phyloP scores from a whole-genome alignment of 2,329 filamentous ascomycete genomes.

The Botryotinia globosa region DNA sequence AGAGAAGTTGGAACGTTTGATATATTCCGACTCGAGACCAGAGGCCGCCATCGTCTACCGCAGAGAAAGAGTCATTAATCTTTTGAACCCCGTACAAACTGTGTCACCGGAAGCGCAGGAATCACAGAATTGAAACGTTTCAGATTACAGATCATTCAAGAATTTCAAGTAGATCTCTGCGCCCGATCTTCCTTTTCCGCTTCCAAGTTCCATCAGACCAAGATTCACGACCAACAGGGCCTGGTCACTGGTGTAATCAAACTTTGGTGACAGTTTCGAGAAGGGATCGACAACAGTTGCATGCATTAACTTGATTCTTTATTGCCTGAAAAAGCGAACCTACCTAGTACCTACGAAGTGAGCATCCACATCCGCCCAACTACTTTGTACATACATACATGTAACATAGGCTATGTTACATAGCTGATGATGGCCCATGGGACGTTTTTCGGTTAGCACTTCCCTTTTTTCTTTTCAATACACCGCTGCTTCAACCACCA shows the following conservation, averaged over 20 bases:
- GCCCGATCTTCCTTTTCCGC: conserved; percentile 11
- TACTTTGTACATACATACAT: too few relatives aligned
- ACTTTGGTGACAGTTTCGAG: neutral
- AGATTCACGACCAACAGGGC: neutral
- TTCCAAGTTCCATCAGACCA: neutral
- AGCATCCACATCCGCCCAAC: neutral
- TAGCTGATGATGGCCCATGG: neutral
- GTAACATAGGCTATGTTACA: too few relatives aligned
- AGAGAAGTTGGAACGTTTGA: neutral
- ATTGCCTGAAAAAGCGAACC: neutral
- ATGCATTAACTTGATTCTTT: neutral
- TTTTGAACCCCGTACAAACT: neutral
- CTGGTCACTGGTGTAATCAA: neutral
- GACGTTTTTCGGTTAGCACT: neutral
- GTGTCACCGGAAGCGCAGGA: neutral
- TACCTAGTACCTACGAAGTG: neutral
- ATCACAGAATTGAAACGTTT: conserved; percentile 6
- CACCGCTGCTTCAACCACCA: neutral
- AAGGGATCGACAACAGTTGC: neutral
- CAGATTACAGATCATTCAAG: conserved; percentile 4
- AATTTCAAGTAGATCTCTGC: conserved; percentile 1
- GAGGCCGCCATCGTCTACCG: too few relatives aligned
- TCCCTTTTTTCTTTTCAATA: neutral
- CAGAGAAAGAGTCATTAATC: neutral
- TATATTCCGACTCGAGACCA: neutral